These are phyloP conservation scores for Leucogyrophana mollusca DNA, from an alignment of 768 basidiomycete genomes.

Conservation along the genomic window DNA sequence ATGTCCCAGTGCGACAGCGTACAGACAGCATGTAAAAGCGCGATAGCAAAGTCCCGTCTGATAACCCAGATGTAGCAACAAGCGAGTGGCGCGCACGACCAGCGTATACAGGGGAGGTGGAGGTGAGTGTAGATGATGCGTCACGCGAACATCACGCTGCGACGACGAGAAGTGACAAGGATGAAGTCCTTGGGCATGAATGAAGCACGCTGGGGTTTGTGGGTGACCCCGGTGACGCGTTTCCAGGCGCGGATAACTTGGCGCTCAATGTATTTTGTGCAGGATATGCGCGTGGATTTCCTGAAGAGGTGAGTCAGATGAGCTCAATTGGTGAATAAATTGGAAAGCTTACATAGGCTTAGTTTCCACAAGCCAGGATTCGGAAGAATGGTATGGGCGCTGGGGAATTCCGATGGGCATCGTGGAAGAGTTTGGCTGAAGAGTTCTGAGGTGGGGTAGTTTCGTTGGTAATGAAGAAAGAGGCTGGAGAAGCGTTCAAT, in stretches of 20 bases:
- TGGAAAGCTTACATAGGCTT: slow-evolving; percentile 20
- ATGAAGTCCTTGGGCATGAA: slow-evolving; percentile 60
- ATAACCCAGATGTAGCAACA: neutral
- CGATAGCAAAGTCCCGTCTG: neutral
- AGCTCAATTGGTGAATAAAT: neutral
- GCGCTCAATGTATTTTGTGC: slow-evolving; percentile 52
- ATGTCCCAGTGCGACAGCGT: neutral
- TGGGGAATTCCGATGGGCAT: slow-evolving; percentile 6
- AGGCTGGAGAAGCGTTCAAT: no score
- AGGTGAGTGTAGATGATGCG: slow-evolving; percentile 14
- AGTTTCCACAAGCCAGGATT: slow-evolving; percentile 24
- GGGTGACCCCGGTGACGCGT: slow-evolving; percentile 50
- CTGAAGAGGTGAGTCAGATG: slow-evolving; percentile 10
- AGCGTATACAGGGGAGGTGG: slow-evolving; percentile 8
- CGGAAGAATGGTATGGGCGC: slow-evolving; percentile 16
- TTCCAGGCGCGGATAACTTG: slow-evolving; percentile 64
- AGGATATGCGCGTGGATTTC: slow-evolving; percentile 26
- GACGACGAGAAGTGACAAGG: slow-evolving; percentile 54
- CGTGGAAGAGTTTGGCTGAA: no score
- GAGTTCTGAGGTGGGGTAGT: no score
- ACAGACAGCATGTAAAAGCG: neutral
- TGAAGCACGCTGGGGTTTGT: slow-evolving; percentile 51
- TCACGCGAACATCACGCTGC: slow-evolving; percentile 45
- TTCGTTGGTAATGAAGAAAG: no score
- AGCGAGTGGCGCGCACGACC: neutral